Conservation (phyloP, 2,329 filamentous ascomycete genomes). For the Graphilbum ipis-grandicollis region DNA sequence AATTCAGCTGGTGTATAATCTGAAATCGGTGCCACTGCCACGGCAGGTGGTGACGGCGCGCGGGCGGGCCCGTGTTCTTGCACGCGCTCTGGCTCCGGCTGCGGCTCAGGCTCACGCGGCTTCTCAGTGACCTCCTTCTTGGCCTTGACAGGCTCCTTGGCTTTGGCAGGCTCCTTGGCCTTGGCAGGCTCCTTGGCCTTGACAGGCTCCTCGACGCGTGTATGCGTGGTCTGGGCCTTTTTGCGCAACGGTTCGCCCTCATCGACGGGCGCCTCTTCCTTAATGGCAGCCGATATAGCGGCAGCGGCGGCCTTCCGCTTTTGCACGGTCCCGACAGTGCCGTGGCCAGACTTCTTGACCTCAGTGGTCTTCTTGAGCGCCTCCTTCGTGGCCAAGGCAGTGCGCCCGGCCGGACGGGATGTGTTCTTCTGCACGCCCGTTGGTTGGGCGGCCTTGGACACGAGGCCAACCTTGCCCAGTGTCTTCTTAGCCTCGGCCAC, state of each 20-base stretch:
- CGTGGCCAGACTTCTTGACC: conserved; percentile 55
- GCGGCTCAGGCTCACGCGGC: conserved; percentile 15
- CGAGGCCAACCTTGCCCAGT: conserved; percentile 45
- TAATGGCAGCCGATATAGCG: conserved; percentile 31
- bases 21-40: conserved; percentile 10
- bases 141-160: background rate
- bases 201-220: background rate
- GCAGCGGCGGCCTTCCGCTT: conserved; percentile 45
- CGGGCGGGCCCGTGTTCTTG: conserved; percentile 11
- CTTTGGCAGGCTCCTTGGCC: conserved; percentile 25
- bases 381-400: conserved; percentile 26
- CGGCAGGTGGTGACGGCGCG: conserved; percentile 9
- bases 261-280: conserved; percentile 41
- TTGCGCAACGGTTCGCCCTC: conserved; percentile 54
- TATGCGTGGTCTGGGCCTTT: conserved; percentile 33
- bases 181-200: conserved; percentile 11
- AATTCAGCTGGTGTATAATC: conserved; percentile 13
- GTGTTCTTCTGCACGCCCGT: conserved; percentile 75
- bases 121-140: conserved; percentile 23
- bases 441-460: conserved; percentile 66
- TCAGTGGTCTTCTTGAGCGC: conserved; percentile 44
- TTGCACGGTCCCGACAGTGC: conserved; percentile 40
- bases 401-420: conserved; percentile 37
- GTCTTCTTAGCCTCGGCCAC: conserved; percentile 59
- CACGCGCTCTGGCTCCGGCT: conserved; percentile 11